Evolutionary conservation across 176 grass and related monocot genomes (phyloP).

Genomic region (Oryza punctata): DNA sequence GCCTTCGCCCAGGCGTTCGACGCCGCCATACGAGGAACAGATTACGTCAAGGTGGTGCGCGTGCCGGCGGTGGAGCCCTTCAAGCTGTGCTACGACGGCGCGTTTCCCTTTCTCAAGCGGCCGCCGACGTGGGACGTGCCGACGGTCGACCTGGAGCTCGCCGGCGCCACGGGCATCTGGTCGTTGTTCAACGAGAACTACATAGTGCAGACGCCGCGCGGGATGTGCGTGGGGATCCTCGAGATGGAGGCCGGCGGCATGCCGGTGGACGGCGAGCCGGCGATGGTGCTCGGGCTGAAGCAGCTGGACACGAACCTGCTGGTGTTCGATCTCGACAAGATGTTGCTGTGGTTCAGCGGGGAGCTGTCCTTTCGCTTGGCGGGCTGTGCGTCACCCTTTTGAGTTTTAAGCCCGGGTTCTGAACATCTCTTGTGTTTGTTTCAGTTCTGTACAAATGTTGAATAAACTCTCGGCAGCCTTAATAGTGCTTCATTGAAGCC

Average conservation of each 20-base stretch:
- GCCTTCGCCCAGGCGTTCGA: conserved; percentile 43
- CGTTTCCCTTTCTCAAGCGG: conserved; percentile 31
- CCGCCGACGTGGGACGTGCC: conserved; percentile 41
- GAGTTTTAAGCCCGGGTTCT: not conserved
- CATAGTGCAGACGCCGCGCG: conserved; percentile 15
- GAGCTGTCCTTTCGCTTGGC: conserved; percentile 35
- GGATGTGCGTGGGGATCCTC: conserved; percentile 45
- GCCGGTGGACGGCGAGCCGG: conserved; percentile 23
- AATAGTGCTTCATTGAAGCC: too few relatives aligned
- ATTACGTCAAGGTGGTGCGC: too few relatives aligned
- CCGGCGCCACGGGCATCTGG: conserved; percentile 46
- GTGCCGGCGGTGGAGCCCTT: conserved; percentile 45
- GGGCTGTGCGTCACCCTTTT: not conserved
- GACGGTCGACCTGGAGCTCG: conserved; percentile 42
- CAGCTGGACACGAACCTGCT: conserved; percentile 62
- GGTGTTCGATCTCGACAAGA: conserved; percentile 51
- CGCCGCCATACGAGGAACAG: not conserved
- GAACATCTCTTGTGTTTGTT: not conserved
- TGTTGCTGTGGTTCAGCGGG: conserved; percentile 40
- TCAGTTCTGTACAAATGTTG: not conserved
- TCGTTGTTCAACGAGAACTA: conserved; percentile 50
- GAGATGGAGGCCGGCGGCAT: conserved; percentile 43
- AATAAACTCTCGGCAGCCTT: not conserved
- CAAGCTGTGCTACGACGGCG: conserved; percentile 49
- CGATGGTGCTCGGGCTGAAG: conserved; percentile 48